A percentile compares a stretch with the other conserved stretches of the same genome.
Conservation (phyloP, 768 basidiomycete genomes). For the Mycena galericulata region DNA sequence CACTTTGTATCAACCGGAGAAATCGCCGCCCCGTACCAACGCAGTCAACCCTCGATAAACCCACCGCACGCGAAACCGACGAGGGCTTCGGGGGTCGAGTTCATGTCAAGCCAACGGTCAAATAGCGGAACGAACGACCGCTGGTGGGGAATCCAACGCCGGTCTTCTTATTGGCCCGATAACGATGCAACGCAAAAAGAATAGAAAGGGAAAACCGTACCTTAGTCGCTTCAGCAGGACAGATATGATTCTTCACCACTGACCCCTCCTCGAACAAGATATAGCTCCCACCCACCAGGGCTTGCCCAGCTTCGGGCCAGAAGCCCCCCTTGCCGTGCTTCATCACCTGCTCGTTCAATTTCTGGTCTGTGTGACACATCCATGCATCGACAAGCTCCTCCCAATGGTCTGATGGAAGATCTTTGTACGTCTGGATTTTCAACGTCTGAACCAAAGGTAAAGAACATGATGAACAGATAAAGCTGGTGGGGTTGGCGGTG, state of each 20-base stretch:
- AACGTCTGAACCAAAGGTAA: slow-evolving; percentile 75
- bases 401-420: slow-evolving; percentile 97
- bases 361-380: slow-evolving; percentile 97
- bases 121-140: slow-evolving; percentile 56
- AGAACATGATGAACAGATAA: slow-evolving; percentile 85
- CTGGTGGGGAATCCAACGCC: slow-evolving; percentile 78
- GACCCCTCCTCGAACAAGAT: slow-evolving; percentile 78
- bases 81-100: slow-evolving; percentile 62
- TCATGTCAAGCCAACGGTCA: slow-evolving; percentile 15
- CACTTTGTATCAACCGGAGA: slow-evolving; percentile 94
- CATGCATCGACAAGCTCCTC: slow-evolving; percentile 96
- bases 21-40: slow-evolving; percentile 48
- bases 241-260: slow-evolving; percentile 65
- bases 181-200: slow-evolving; percentile 45
- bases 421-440: slow-evolving; percentile 69
- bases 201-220: slow-evolving; percentile 61
- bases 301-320: slow-evolving; percentile 80
- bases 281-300: slow-evolving; percentile 92
- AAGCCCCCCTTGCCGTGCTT: slow-evolving; percentile 73
- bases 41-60: slow-evolving; percentile 35
- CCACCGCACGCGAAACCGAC: slow-evolving; percentile 62
- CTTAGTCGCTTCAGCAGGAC: slow-evolving; percentile 56
- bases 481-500: slow-evolving; percentile 66
- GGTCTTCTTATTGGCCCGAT: slow-evolving; percentile 93
- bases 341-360: slow-evolving; percentile 76